phyloP scores from a whole-genome alignment of 2,329 filamentous ascomycete genomes.

The Aspergillus phoenicis region DNA sequence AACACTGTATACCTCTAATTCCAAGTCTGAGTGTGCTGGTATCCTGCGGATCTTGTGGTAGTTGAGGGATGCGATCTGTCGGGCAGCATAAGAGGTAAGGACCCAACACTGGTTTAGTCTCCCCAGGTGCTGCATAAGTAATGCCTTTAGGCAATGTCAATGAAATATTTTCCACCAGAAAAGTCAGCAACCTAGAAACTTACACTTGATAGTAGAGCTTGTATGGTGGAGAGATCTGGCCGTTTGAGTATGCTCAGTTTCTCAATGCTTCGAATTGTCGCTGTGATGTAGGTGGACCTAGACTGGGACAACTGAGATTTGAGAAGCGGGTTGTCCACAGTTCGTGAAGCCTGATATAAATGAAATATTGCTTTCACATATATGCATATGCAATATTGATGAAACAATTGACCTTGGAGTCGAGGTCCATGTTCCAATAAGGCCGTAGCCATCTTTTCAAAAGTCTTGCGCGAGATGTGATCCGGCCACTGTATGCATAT shows the following conservation, averaged over 20 bases:
- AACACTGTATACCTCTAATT: conserved; percentile 24
- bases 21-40: background rate
- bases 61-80: conserved; percentile 26
- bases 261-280: conserved; percentile 19
- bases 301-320: conserved; percentile 23
- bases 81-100: conserved; percentile 30
- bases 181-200: background rate
- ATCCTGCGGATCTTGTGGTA: conserved; percentile 22
- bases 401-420: conserved; percentile 10
- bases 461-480: conserved; percentile 27
- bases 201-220: conserved; percentile 30
- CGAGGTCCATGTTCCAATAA: conserved; percentile 16
- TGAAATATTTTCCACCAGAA: background rate
- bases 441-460: conserved; percentile 23
- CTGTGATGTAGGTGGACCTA: conserved; percentile 23
- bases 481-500: conserved; percentile 28
- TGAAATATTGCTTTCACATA: conserved; percentile 28
- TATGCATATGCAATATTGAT: conserved; percentile 30
- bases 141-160: conserved; percentile 18
- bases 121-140: conserved; percentile 30
- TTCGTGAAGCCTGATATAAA: conserved; percentile 20
- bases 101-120: conserved; percentile 29
- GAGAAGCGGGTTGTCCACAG: conserved; percentile 17
- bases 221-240: conserved; percentile 25
- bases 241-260: conserved; percentile 22